These are phyloP conservation scores for Solanum tacnaense DNA, from an alignment of 257 asterid species.

Conservation along the genomic window DNA sequence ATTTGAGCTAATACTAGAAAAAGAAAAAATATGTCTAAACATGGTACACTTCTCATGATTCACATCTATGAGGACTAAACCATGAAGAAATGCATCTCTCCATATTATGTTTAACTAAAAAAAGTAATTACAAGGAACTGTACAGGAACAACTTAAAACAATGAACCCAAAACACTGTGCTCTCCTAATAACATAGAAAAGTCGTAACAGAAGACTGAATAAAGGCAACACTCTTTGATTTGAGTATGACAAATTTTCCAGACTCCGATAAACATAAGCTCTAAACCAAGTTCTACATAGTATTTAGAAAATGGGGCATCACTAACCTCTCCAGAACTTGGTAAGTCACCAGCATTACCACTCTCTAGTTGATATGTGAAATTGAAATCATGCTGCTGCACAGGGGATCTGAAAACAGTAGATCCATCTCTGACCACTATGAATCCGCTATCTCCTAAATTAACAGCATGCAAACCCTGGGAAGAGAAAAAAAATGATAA, in stretches of 20 bases:
- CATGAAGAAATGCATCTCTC: neutral
- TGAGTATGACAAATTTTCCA: neutral
- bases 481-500: neutral
- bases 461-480: constrained; percentile 86
- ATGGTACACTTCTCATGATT: neutral
- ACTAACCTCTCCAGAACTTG: constrained; percentile 90
- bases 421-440: constrained; percentile 88
- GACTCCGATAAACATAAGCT: neutral
- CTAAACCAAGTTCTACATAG: neutral
- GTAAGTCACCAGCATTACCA: constrained; percentile 78
- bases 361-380: constrained; percentile 80
- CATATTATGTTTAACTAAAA: neutral
- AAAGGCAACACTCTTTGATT: neutral
- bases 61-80: neutral
- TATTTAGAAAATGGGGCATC: neutral
- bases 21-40: neutral
- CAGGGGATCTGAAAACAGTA: constrained; percentile 81
- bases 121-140: neutral
- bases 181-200: neutral
- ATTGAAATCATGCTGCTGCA: constrained; percentile 95
- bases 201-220: neutral
- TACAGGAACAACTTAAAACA: neutral
- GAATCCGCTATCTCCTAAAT: constrained; percentile 95
- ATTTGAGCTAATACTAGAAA: neutral
- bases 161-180: neutral